phyloP scores from a whole-genome alignment of 495 filamentous ascomycete species.

The Talaromyces nanjingensis region DNA sequence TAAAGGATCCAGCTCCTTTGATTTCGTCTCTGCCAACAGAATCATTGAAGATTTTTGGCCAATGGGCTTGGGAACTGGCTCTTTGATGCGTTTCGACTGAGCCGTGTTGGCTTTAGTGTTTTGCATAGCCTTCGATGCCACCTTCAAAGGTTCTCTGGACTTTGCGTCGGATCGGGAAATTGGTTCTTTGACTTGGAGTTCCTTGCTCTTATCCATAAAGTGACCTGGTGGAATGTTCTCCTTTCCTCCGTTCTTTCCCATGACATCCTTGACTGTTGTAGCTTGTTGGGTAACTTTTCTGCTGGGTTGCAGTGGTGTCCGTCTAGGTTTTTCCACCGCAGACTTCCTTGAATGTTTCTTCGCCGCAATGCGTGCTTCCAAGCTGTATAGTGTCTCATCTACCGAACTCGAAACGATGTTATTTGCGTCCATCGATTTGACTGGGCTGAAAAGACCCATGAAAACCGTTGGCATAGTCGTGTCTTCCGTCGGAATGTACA shows the following conservation, averaged over 20 bases:
- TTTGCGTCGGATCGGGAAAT: constrained; percentile 5
- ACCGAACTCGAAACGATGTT: not conserved
- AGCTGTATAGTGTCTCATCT: constrained; percentile 16
- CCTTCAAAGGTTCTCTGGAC: not conserved
- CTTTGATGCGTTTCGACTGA: no score
- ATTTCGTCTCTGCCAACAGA: not conserved
- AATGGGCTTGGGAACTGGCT: not conserved
- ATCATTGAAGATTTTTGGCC: not conserved
- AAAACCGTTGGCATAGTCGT: constrained; percentile 33
- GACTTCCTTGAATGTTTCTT: constrained; percentile 25
- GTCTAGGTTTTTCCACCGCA: constrained; percentile 19
- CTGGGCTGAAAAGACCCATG: constrained; percentile 34
- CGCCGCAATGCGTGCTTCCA: constrained; percentile 20
- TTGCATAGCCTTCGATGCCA: not conserved
- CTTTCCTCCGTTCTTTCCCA: constrained; percentile 39
- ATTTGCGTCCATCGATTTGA: constrained; percentile 17
- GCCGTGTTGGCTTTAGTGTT: not conserved
- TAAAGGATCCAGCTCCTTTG: not conserved
- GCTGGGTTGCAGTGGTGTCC: constrained; percentile 32
- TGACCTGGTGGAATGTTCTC: constrained; percentile 40
- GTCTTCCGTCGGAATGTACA: constrained; percentile 37
- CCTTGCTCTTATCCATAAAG: constrained; percentile 12
- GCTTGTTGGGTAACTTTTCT: constrained; percentile 25
- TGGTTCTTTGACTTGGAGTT: constrained; percentile 8
- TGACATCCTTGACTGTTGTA: constrained; percentile 22